Evolutionary conservation across 2,329 filamentous ascomycete genomes (phyloP).

Genomic region (Aspergillus neotritici): DNA sequence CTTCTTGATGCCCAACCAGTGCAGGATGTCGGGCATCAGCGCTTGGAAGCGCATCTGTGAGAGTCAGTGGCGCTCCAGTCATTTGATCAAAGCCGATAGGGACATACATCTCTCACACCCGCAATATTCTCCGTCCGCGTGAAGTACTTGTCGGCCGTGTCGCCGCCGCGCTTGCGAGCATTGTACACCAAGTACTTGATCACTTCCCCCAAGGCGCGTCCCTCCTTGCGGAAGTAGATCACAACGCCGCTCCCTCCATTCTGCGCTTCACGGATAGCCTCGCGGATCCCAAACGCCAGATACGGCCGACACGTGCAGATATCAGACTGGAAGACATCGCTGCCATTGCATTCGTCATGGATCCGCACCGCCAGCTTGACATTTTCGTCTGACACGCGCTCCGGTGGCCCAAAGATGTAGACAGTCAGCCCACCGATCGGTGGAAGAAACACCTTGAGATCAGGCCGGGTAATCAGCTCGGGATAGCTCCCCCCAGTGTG

Average conservation of each 20-base stretch:
- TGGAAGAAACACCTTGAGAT: constrained; percentile 92
- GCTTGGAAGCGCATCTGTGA: constrained; percentile 90
- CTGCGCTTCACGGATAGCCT: constrained; percentile 95
- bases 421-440: constrained; percentile 94
- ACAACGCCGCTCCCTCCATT: constrained; percentile 89
- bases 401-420: constrained; percentile 93
- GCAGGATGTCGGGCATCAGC: constrained; percentile 93
- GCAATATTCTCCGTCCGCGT: constrained; percentile 97
- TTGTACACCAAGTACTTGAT: constrained; percentile 74
- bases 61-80: constrained; percentile 5
- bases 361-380: constrained; percentile 76
- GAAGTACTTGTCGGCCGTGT: constrained; percentile 61
- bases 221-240: constrained; percentile 98
- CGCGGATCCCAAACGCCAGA: constrained; percentile 92
- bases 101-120: constrained; percentile 67
- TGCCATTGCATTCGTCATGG: constrained; percentile 88
- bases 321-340: constrained; percentile 94
- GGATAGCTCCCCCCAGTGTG: constrained; percentile 95
- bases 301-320: constrained; percentile 94
- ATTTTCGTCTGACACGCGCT: constrained; percentile 84
- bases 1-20: constrained; percentile 97
- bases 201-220: constrained; percentile 87
- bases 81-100: neutral
- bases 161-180: constrained; percentile 41
- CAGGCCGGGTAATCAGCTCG: constrained; percentile 87